Percentiles rank a stretch among this genome's conserved stretches.
These are phyloP conservation scores for Zelonia costaricensis DNA, from an alignment of 208 protist species.

Conservation along the genomic window DNA sequence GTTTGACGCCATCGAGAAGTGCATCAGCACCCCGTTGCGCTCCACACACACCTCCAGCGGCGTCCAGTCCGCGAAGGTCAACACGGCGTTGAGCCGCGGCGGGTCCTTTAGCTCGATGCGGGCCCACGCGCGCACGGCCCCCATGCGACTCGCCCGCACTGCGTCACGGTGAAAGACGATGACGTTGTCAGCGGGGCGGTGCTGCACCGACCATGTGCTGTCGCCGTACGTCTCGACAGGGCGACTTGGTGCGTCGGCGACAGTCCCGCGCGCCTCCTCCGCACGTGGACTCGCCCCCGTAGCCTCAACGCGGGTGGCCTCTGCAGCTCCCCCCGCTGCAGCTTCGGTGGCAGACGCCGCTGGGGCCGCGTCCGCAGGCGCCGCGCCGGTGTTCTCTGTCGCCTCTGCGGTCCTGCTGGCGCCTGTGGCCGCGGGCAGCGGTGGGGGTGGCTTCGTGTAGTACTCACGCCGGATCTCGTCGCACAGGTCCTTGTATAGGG, in stretches of 20 bases:
- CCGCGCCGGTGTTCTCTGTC: conserved; percentile 1
- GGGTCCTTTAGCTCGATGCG: conserved; percentile 64
- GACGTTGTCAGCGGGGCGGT: conserved; percentile 48
- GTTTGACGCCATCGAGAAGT: conserved; percentile 74
- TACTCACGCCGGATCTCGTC: conserved; percentile 79
- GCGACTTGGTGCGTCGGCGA: background rate
- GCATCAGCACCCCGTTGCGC: conserved; percentile 73
- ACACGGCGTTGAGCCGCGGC: conserved; percentile 52
- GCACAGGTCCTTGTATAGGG: conserved; percentile 81
- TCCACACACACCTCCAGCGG: conserved; percentile 73
- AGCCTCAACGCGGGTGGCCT: background rate
- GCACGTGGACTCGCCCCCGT: background rate
- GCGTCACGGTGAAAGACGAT: conserved; percentile 53
- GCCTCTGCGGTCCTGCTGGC: background rate
- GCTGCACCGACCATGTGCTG: conserved; percentile 48
- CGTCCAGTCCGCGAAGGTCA: conserved; percentile 79
- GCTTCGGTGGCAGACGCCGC: background rate
- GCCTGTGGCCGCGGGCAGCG: conserved; percentile 9
- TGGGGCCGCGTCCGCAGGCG: background rate
- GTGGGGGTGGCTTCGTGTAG: conserved; percentile 67
- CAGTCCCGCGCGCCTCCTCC: background rate
- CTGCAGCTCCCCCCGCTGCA: background rate
- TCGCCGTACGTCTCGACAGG: conserved; percentile 19
- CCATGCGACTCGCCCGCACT: conserved; percentile 32
- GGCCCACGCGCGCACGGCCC: conserved; percentile 58